Evolutionary conservation across 2,329 filamentous ascomycete species (phyloP).

Genomic region (Fonsecaea monophora): DNA sequence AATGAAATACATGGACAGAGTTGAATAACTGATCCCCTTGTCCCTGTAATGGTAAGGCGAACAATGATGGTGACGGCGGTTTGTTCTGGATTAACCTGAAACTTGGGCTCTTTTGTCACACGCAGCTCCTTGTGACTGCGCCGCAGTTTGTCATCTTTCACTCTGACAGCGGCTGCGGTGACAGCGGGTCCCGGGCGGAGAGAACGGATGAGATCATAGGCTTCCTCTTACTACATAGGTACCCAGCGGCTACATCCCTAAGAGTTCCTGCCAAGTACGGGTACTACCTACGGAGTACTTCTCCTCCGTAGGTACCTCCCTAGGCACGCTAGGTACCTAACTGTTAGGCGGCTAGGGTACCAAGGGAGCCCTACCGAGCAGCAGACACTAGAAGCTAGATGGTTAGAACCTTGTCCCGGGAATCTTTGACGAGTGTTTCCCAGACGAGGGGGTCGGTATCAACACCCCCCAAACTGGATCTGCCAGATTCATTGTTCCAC

Average conservation of each 20-base stretch:
- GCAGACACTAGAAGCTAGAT: background rate
- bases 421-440: background rate
- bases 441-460: background rate
- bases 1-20: too few relatives aligned
- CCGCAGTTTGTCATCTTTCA: background rate
- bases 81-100: background rate
- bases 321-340: background rate
- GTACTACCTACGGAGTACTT: background rate
- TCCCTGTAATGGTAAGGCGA: background rate
- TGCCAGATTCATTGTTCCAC: background rate
- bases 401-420: background rate
- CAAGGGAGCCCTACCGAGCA: background rate
- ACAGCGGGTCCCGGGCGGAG: background rate
- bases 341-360: background rate
- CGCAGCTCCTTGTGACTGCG: background rate
- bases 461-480: background rate
- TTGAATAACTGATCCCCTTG: background rate
- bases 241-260: background rate
- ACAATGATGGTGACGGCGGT: background rate
- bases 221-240: background rate
- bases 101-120: background rate
- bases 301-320: too few relatives aligned
- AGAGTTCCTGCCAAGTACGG: background rate
- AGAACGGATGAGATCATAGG: background rate
- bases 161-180: background rate